A percentile compares a stretch with the other conserved stretches of the same genome.
Evolutionary conservation across 345 rosid species (phyloP).

Genomic region (Iberis pinnata): DNA sequence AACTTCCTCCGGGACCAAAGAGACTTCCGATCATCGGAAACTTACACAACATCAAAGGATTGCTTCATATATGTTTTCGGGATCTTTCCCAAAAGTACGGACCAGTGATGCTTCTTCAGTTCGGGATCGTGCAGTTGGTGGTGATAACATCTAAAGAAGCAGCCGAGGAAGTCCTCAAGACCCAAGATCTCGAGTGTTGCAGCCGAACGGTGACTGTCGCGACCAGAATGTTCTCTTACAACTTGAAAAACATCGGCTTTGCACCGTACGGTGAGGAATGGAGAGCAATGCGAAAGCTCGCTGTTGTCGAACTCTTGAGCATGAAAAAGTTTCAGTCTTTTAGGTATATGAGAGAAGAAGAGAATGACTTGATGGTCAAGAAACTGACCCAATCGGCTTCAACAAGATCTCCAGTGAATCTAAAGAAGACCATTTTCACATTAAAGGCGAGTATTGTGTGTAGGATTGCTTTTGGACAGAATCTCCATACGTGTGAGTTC

Average conservation of each 20-base stretch:
- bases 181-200: slow-evolving; percentile 32
- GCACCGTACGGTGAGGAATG: slow-evolving; percentile 37
- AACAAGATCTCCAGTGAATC: neutral
- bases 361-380: slow-evolving; percentile 20
- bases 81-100: slow-evolving; percentile 39
- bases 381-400: neutral
- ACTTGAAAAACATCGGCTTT: slow-evolving; percentile 30
- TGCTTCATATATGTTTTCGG: slow-evolving; percentile 30
- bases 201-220: slow-evolving; percentile 32
- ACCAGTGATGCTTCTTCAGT: slow-evolving; percentile 39
- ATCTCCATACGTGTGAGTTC: slow-evolving; percentile 22
- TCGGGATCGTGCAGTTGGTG: slow-evolving; percentile 33
- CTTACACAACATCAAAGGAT: slow-evolving; percentile 35
- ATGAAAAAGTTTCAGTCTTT: slow-evolving; percentile 27
- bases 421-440: slow-evolving; percentile 6
- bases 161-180: slow-evolving; percentile 34
- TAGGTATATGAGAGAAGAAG: slow-evolving; percentile 33
- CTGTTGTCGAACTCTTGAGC: slow-evolving; percentile 30
- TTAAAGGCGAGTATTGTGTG: slow-evolving; percentile 6
- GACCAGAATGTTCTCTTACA: slow-evolving; percentile 25
- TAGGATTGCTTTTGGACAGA: slow-evolving; percentile 6
- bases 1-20: slow-evolving; percentile 37
- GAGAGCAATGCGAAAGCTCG: slow-evolving; percentile 35
- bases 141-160: slow-evolving; percentile 40
- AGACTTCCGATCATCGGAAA: slow-evolving; percentile 40